Conservation (phyloP, 805 yeast genomes). For the Hanseniaspora pseudoguilliermondii region DNA sequence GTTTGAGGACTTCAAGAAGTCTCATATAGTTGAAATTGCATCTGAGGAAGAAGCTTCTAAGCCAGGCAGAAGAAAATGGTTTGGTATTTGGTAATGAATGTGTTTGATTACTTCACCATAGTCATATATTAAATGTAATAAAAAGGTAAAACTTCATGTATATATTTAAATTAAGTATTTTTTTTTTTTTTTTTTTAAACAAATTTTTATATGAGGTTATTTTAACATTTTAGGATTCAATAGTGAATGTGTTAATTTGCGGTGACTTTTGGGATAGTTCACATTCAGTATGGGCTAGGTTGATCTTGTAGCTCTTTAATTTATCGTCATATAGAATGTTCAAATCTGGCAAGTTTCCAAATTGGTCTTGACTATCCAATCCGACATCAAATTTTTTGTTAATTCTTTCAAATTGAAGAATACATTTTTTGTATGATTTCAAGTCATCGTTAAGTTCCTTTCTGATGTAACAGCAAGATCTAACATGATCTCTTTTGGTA, state of each 20-base stretch:
- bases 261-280: not conserved
- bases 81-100: conserved; percentile 1
- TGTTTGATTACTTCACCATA: not conserved
- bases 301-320: not conserved
- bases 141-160: no score
- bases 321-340: not conserved
- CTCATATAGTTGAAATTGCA: not conserved
- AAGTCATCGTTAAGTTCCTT: not conserved
- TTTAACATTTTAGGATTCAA: no score
- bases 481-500: conserved; percentile 8
- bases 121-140: not conserved
- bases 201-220: not conserved
- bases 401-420: conserved; percentile 7
- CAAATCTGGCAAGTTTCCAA: not conserved
- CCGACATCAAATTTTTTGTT: conserved; percentile 6
- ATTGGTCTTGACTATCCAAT: not conserved
- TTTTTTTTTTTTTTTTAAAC: not conserved
- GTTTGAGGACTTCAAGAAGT: not conserved
- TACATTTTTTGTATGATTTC: not conserved
- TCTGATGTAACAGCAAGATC: conserved; percentile 6
- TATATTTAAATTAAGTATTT: not conserved
- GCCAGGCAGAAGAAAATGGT: conserved; percentile 1
- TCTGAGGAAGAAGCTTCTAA: not conserved
- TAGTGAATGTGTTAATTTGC: not conserved
- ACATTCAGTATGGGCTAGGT: not conserved